A percentile compares a stretch with the other conserved stretches of the same genome.
Evolutionary conservation across 257 asterid species (phyloP).

Genomic region (Lavandula angustifolia): DNA sequence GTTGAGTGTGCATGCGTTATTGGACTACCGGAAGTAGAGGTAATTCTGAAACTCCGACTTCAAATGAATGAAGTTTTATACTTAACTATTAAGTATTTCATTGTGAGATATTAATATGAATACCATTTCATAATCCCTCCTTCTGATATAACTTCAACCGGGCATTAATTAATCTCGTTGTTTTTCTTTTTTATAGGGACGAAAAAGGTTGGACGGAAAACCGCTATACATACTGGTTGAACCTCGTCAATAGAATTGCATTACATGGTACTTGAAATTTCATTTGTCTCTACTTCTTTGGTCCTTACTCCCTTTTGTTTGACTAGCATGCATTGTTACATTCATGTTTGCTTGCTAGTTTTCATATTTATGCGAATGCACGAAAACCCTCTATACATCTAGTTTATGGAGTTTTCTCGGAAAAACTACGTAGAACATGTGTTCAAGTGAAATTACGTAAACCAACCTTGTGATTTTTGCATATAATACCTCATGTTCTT

Average conservation of each 20-base stretch:
- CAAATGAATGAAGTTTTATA: neutral
- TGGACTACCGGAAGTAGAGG: constrained; percentile 81
- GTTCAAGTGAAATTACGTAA: no score
- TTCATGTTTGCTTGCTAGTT: no score
- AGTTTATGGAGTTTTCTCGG: no score
- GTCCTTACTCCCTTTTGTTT: neutral
- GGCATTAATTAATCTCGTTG: no score
- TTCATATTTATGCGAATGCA: no score
- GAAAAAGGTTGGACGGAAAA: constrained; percentile 56
- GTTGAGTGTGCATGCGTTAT: constrained; percentile 87
- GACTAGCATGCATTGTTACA: no score
- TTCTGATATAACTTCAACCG: no score
- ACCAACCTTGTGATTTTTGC: no score
- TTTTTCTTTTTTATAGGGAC: constrained; percentile 43
- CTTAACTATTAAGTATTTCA: neutral
- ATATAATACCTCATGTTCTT: no score
- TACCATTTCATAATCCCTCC: no score
- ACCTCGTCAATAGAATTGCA: constrained; percentile 57
- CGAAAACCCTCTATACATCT: no score
- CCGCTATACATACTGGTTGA: constrained; percentile 83
- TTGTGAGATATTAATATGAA: neutral
- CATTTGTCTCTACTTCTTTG: neutral
- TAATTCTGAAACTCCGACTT: constrained; percentile 24
- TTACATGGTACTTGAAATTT: constrained; percentile 37
- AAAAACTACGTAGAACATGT: no score